Percentiles rank a stretch among this genome's conserved stretches.
Conservation (phyloP, 2,329 filamentous ascomycete species). For the Ophiognomonia clavigignenti-juglandacearum region DNA sequence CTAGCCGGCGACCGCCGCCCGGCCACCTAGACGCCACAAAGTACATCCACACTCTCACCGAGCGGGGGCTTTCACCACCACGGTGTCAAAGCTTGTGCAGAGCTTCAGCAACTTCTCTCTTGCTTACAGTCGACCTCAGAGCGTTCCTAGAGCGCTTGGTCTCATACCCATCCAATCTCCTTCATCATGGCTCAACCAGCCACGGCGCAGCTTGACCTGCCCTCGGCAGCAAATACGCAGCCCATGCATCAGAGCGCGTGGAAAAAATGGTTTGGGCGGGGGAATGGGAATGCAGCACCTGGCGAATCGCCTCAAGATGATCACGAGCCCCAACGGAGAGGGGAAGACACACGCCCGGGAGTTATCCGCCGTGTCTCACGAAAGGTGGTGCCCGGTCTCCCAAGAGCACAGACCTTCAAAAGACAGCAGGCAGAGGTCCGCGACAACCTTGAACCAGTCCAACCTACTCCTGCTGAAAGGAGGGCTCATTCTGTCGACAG, state of each 20-base stretch:
- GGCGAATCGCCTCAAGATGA: conserved; percentile 19
- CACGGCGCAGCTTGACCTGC: conserved; percentile 14
- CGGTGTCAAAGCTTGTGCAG: not conserved
- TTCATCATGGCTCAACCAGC: conserved; percentile 24
- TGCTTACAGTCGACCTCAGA: not conserved
- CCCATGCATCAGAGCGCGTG: conserved; percentile 21
- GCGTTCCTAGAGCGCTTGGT: not conserved
- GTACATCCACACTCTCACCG: not conserved
- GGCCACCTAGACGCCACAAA: conserved; percentile 9
- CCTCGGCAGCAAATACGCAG: conserved; percentile 16
- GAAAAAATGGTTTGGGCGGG: conserved; percentile 21
- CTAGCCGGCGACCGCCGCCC: conserved; percentile 13
- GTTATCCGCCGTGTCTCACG: conserved; percentile 41
- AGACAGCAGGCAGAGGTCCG: conserved; percentile 78
- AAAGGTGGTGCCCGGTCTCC: conserved; percentile 72
- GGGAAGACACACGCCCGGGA: conserved; percentile 27
- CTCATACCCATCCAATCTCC: not conserved
- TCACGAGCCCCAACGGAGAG: conserved; percentile 23
- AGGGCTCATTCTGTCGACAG: conserved; percentile 66
- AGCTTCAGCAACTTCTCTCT: not conserved
- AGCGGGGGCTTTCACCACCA: conserved; percentile 6
- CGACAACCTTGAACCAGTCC: conserved; percentile 63
- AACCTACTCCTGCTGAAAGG: conserved; percentile 60
- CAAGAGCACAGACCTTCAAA: conserved; percentile 73
- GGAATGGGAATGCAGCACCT: conserved; percentile 17